Base-by-base conservation (phyloP, 129 eudicot genomes). In the Pulicaria dysenterica region DNA sequence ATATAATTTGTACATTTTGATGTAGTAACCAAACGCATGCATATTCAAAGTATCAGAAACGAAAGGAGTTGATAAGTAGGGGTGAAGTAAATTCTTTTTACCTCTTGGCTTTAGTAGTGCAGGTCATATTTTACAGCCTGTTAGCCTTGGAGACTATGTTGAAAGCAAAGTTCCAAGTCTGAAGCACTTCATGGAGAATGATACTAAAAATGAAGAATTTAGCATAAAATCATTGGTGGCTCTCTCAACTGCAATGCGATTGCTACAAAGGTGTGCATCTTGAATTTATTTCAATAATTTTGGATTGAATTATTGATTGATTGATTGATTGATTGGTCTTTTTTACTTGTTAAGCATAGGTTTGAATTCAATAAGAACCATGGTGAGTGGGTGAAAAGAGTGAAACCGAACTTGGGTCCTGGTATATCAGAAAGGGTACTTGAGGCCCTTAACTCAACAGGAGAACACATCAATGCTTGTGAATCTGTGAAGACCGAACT, bases 281-380 rank as follows among this genome's bases (percentile, higher is more conserved):
- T 34, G 0, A 14, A 75, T 49, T 36, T 49, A 14, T 62, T 47
- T 47, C 16, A 41, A 47, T 61, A 15, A 40, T n/a, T n/a, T n/a
- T n/a, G n/a, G n/a, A n/a, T n/a, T n/a, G n/a, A n/a, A n/a, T n/a
- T n/a, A n/a, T n/a, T n/a, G 36, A 53, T 16, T 53, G 1, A 24
- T 53, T 53, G 58, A 34, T 16, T 16, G 34, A 55, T 24, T 24
- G 31, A 24, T 56, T 12, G 36, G 3, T 3, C 44, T 17, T 7
- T 57, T 16, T 64, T 68, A 13, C 56, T 70, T 43, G 42, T 69
- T 50, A 58, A 63, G 64, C 70, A 13, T 57, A 93, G 98, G 85
- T 80, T 78, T 78, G 96, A 93, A 65, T 90, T 93, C 81, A 93
- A 93, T 86, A 87, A 79, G 72, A 93, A 93, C 85, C 98, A 89